Conservation (phyloP, 192 early-diverging fungal species). For the Coemansia sp. region DNA sequence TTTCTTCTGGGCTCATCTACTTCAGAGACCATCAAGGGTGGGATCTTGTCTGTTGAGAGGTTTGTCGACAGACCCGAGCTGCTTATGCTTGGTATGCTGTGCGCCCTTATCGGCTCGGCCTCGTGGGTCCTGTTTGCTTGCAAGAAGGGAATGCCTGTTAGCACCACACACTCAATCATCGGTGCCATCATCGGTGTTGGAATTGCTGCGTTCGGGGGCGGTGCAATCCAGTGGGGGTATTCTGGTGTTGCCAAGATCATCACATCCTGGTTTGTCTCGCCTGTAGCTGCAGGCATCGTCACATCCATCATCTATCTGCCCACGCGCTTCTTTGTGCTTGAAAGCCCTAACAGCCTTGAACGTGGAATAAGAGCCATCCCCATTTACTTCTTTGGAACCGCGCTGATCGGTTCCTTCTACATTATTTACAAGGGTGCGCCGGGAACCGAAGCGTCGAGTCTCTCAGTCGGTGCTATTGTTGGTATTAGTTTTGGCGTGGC, state of each 20-base stretch:
- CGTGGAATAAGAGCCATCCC: constrained; percentile 69
- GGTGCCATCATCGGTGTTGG: constrained; percentile 75
- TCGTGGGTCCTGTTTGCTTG: constrained; percentile 73
- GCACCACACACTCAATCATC: constrained; percentile 82
- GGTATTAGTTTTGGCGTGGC: constrained; percentile 67
- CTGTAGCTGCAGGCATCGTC: constrained; percentile 64
- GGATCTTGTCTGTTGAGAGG: constrained; percentile 60
- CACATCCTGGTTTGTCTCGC: constrained; percentile 76
- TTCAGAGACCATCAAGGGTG: constrained; percentile 78
- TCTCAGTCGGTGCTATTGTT: constrained; percentile 56
- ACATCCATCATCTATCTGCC: constrained; percentile 65
- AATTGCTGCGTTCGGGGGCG: constrained; percentile 67
- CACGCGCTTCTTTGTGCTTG: constrained; percentile 64
- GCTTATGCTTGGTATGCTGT: constrained; percentile 83
- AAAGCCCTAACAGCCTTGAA: constrained; percentile 62
- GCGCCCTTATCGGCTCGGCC: constrained; percentile 74
- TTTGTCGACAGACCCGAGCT: constrained; percentile 67
- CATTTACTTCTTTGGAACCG: constrained; percentile 67
- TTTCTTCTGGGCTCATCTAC: constrained; percentile 70
- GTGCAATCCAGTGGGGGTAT: constrained; percentile 65
- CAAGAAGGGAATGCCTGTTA: constrained; percentile 68
- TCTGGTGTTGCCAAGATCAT: constrained; percentile 60
- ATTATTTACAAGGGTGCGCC: constrained; percentile 72
- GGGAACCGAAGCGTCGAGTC: constrained; percentile 38
- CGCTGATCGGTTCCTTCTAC: constrained; percentile 66